A percentile compares a stretch with the other conserved stretches of the same genome.
phyloP scores from a whole-genome alignment of 768 basidiomycete genomes.

The Phaffia australis region DNA sequence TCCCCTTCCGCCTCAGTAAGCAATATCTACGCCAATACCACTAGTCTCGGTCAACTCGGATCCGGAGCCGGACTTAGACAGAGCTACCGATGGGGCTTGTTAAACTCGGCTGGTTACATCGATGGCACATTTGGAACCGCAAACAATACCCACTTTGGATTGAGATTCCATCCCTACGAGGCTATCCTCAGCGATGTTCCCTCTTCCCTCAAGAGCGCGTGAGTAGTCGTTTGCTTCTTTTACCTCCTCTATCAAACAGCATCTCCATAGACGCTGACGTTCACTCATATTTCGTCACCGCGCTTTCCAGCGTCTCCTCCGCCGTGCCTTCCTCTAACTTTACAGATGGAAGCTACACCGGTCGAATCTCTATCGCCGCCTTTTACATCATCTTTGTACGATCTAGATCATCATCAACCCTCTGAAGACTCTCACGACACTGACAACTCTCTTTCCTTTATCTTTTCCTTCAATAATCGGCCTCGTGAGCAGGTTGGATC shows the following conservation, averaged over 20 bases:
- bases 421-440: too few species aligned
- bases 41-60: slow-evolving; percentile 12
- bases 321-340: background rate
- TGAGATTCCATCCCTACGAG: slow-evolving; percentile 6
- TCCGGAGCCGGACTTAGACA: slow-evolving; percentile 6
- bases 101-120: slow-evolving; percentile 18
- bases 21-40: slow-evolving; percentile 9
- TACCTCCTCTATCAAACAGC: background rate
- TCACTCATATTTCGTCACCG: background rate
- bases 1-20: background rate
- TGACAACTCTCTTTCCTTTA: background rate
- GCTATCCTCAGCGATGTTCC: slow-evolving; percentile 8
- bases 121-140: slow-evolving; percentile 1
- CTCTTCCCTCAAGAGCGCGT: background rate
- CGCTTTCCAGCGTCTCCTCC: background rate
- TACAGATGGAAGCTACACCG: background rate
- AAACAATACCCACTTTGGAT: slow-evolving; percentile 5
- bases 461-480: background rate
- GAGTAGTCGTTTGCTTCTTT: background rate
- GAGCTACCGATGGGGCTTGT: slow-evolving; percentile 16
- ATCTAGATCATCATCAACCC: background rate
- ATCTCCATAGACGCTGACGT: slow-evolving; percentile 1
- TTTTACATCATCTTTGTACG: slow-evolving; percentile 22
- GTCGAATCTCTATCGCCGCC: slow-evolving; percentile 10
- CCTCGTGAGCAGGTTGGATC: slow-evolving; percentile 5